Evolutionary conservation across 192 early-diverging fungal genomes (phyloP), one percentile per base, ranked within the genome.

Genomic region (Umbelopsis ramanniana): DNA sequence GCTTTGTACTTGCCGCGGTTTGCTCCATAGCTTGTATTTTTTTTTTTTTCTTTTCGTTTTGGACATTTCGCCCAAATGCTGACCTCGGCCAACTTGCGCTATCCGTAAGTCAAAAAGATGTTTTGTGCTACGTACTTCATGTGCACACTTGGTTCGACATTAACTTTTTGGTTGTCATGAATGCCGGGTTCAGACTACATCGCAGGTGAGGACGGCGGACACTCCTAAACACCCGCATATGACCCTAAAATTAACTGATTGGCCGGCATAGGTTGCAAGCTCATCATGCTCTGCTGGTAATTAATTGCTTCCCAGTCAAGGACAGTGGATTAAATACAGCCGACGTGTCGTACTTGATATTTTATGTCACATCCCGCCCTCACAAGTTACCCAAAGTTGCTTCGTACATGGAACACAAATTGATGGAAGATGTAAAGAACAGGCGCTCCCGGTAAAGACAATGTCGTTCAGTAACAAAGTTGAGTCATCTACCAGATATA

Each of bases 281-380:
- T 37, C 57, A 63, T 11, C 57, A 63, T 63, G 57, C 57, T 37
- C 26, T n/a, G 33, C 19, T 63, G 33, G 33, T 63, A 12, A 29
- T 63, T 63, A 63, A 63, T 63, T 63, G 57, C 26, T 63, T 63
- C 33, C 57, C 57, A 37, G 57, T 35, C 33, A 63, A 63, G 57
- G n/a, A 37, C 26, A 37, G 17, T 12, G 14, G 17, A 0, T 33
- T 63, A 15, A 63, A 63, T n/a, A 17, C 57, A 10, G 57, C 57
- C 29, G 33, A 63, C 4, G 57, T 63, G 12, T 63, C 57, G 10
- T 63, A 63, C 33, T 26, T 63, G 17, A 37, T 63, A 37, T 63
- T 63, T 33, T 63, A 63, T 63, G 17, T 63, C 57, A 63, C 57
- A 0, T 63, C 57, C 12, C 26, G 33, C 12, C 57, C 57, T 17